Base-by-base conservation (phyloP, 345 rosid species). In the Eucalyptus caleyi region DNA sequence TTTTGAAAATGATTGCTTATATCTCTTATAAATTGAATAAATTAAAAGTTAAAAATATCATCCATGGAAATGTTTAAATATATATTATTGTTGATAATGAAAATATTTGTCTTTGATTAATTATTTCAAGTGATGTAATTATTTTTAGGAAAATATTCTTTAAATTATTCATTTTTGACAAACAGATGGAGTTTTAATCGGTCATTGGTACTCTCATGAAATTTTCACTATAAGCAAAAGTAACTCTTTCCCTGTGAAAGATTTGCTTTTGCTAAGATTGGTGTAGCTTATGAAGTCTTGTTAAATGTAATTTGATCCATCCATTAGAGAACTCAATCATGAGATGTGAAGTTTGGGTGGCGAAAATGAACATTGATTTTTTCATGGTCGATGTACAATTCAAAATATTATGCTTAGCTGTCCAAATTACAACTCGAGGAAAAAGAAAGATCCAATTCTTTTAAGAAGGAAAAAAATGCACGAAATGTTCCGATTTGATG, bases 1-100 rank as follows among this genome's bases (percentile, higher is more conserved):
- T 53, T 0, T 19, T 7, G 2, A 53, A 53, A 53, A 1, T 53
- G 24, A 53, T 53, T 4, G 2, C 14, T 1, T 18, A 1, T 53
- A 53, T 53, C 4, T 2, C 56, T 53, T 53, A 53, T 19, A 53
- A 53, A 53, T 53, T 53, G 9, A 53, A 53, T 18, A 1, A 51
- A 51, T 19, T 1, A 51, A 51, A 53, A 53, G 1, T 53, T 53
- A 53, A 53, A 53, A 53, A 53, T 51, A 53, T 18, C 23, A 53
- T 53, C 23, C 56, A 53, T 0, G 4, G 23, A 53, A 53, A 53
- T 53, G 23, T 51, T 18, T 18, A 16, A 16, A 51, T 1, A 50
- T 51, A 6, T 16, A 16, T 51, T 16, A 18, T 51, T 51, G 21
- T 51, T 1, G 54, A 51, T 51, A 51, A 51, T 16, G 54, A 16